Base-by-base conservation (phyloP, 2,329 filamentous ascomycete species). In the Akanthomyces uredinophilus region DNA sequence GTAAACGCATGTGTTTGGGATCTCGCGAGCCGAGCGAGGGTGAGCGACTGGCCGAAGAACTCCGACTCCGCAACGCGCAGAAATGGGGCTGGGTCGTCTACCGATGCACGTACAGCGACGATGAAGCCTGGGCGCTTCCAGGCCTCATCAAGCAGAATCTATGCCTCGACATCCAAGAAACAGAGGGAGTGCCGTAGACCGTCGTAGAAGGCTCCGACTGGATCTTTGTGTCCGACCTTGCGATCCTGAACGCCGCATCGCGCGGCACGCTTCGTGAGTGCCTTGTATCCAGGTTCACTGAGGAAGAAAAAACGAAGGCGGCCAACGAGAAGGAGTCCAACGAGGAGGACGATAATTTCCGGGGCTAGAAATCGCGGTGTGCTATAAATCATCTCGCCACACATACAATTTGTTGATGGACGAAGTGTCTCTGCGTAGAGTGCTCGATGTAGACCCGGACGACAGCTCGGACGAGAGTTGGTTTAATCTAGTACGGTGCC, bases 51-150 rank as follows among this genome's bases (percentile, higher is more conserved):
- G 57, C 57, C 18, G 20, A 60, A 1, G 47, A 52, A 5, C 47
- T 60, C 22, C 22, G 43, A 16, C n/a, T 29, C 20, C 43, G 18
- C 37, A 52, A 22, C 35, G 20, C 16, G 6, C 20, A 22, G 13
- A 22, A 60, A 46, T 68, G 64, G 65, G 65, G 65, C 24, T 68
- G 64, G 35, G 51, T 64, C 27, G 50, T 66, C 14, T 68, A 68
- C 35, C 59, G 66, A 37, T 65, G 65, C 51, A 62, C 64, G 0
- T 68, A 68, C 39, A 44, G 46, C 5, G 64, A 67, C 29, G 63
- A 62, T 27, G 64, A 52, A 0, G 60, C 62, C 10, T 68, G 62
- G 66, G 24, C 41, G 2, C 60, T 64, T 39, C 29, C 62, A 0
- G 0, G 43, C 1, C 62, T 61, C 24, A 52, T 64, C 5, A 62